A percentile compares a stretch with the other conserved stretches of the same genome.
Evolutionary conservation across 441 rosid species (phyloP).

Genomic region (Adansonia rubrostipa): DNA sequence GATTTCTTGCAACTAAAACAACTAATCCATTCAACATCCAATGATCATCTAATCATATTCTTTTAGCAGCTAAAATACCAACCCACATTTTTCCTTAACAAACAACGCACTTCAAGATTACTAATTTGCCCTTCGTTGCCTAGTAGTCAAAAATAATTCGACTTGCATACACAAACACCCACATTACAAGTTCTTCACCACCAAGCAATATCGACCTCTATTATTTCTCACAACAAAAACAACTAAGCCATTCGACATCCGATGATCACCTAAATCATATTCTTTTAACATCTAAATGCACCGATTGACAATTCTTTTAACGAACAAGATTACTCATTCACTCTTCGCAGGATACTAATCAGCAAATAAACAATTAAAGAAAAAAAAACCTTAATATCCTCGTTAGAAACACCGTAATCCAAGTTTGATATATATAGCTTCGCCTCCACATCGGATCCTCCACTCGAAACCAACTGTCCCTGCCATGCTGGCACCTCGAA

Average conservation of each 20-base stretch:
- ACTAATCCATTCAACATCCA: neutral
- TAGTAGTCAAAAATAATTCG: neutral
- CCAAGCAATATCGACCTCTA: neutral
- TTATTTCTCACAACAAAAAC: neutral
- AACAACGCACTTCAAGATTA: neutral
- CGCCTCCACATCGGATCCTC: slow-evolving; percentile 14
- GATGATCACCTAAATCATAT: neutral
- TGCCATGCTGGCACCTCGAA: slow-evolving; percentile 18
- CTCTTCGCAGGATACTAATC: neutral
- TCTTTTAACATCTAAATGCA: neutral
- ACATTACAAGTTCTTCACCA: neutral
- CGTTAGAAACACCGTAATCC: slow-evolving; percentile 35
- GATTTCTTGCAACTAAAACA: neutral
- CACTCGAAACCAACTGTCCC: slow-evolving; percentile 20
- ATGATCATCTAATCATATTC: neutral
- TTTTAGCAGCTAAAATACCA: neutral
- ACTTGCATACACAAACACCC: neutral
- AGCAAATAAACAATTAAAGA: neutral
- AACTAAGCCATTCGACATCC: neutral
- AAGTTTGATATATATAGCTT: slow-evolving; percentile 36
- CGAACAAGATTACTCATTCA: neutral
- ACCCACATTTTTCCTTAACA: neutral
- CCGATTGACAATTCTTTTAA: neutral
- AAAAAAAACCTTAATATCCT: slow-evolving; percentile 32
- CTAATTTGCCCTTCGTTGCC: neutral